Conservation (phyloP, 768 basidiomycete species). For the Lentinula sp. region DNA sequence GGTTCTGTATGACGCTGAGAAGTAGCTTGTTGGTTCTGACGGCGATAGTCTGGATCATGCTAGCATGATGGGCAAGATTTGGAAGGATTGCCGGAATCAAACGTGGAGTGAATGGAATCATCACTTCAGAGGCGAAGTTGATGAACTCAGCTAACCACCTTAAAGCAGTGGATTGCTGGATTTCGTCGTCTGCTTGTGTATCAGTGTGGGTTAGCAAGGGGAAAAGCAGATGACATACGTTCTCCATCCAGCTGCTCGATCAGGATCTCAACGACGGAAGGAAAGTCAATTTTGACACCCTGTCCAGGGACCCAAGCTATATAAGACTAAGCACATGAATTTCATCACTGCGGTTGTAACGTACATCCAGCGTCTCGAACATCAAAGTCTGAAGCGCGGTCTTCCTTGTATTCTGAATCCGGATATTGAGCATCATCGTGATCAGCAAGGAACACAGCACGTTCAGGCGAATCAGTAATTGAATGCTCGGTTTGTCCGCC, state of each 20-base stretch:
- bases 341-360: conserved; percentile 8
- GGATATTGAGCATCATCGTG: conserved; percentile 36
- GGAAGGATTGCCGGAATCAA: conserved; percentile 91
- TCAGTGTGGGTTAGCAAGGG: conserved; percentile 5
- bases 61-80: conserved; percentile 87
- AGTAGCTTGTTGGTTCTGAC: conserved; percentile 82
- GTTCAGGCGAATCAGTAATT: conserved; percentile 45
- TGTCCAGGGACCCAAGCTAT: conserved; percentile 90
- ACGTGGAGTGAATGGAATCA: conserved; percentile 91
- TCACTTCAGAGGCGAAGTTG: conserved; percentile 81
- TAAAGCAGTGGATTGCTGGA: conserved; percentile 92
- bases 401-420: conserved; percentile 40
- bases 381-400: conserved; percentile 42
- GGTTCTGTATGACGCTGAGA: conserved; percentile 75
- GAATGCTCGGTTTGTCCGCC: conserved; percentile 7
- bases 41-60: conserved; percentile 85
- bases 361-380: conserved; percentile 62
- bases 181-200: conserved; percentile 69
- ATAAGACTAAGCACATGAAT: not conserved
- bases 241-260: conserved; percentile 80
- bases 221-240: conserved; percentile 44
- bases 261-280: conserved; percentile 89
- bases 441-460: conserved; percentile 49
- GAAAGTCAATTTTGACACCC: conserved; percentile 87
- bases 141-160: conserved; percentile 92